phyloP scores from a whole-genome alignment of 805 yeast genomes.

The Dipodascus geniculatus region DNA sequence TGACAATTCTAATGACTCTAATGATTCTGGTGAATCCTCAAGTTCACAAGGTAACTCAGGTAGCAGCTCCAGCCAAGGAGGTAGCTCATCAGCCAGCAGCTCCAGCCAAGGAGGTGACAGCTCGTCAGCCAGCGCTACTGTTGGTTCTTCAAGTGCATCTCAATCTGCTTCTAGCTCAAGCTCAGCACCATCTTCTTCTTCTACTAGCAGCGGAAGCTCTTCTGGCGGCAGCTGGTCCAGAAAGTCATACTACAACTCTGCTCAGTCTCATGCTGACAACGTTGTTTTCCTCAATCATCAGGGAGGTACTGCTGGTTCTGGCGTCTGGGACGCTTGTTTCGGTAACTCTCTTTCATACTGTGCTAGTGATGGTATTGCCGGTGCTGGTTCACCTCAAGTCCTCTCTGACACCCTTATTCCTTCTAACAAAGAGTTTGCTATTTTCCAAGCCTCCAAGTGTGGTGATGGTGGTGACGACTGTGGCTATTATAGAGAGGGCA shows the following conservation, averaged over 20 bases:
- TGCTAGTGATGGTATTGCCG: slow-evolving; percentile 64
- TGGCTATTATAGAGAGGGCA: slow-evolving; percentile 77
- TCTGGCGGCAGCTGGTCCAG: slow-evolving; percentile 57
- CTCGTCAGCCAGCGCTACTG: slow-evolving; percentile 5
- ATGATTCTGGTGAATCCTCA: no score
- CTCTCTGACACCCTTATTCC: slow-evolving; percentile 55
- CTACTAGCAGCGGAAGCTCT: slow-evolving; percentile 28
- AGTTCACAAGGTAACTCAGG: no score
- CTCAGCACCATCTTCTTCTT: slow-evolving; percentile 20
- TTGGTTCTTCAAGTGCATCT: slow-evolving; percentile 5
- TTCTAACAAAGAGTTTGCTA: slow-evolving; percentile 70
- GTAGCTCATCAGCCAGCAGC: no score
- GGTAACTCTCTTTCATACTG: slow-evolving; percentile 89
- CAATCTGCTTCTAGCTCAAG: slow-evolving; percentile 13
- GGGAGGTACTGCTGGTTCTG: slow-evolving; percentile 81
- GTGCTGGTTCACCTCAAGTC: slow-evolving; percentile 59
- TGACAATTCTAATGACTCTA: no score
- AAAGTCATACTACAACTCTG: slow-evolving; percentile 54
- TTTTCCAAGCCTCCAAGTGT: slow-evolving; percentile 49
- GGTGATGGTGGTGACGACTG: slow-evolving; percentile 33
- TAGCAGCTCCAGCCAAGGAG: no score
- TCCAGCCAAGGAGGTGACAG: no score
- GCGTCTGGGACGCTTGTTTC: slow-evolving; percentile 74
- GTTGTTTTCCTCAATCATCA: slow-evolving; percentile 72
- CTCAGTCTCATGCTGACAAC: slow-evolving; percentile 60